Base-by-base conservation (phyloP, 352 stramenopile species). In the Thraustochytrium striatum region DNA sequence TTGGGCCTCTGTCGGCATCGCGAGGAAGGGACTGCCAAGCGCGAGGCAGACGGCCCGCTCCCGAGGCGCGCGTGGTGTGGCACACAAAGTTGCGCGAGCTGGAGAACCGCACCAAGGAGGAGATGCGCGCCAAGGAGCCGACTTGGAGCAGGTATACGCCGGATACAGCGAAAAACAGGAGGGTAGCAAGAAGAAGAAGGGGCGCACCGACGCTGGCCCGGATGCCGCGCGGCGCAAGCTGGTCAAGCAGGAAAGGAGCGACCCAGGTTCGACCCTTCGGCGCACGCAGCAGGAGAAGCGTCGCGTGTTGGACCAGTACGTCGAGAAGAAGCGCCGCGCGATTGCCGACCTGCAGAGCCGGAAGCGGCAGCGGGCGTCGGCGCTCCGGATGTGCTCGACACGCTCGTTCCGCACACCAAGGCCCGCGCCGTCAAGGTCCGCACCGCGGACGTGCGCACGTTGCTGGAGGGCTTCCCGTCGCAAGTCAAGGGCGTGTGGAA, bases 1-100 rank as follows among this genome's bases (percentile, higher is more conserved):
- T 25, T 73, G 44, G 62, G 62, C 1, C 47, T 73, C 8, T 38
- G 41, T 25, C 21, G 62, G 19, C 62, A 73, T 32, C 39, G 62
- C 39, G 62, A 16, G 8, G 62, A 73, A 28, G 62, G 62, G 1
- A 36, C 62, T 16, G 32, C 25, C 16, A 28, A 73, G 44, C 62
- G 62, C 13, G n/a, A 36, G 13, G 8, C 47, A n/a, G n/a, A n/a
- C n/a, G n/a, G n/a, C n/a, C n/a, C n/a, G n/a, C n/a, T n/a, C n/a
- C n/a, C n/a, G n/a, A n/a, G n/a, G n/a, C n/a, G n/a, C n/a, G n/a
- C n/a, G n/a, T n/a, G n/a, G n/a, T n/a, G n/a, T n/a, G n/a, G n/a
- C n/a, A n/a, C n/a, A n/a, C n/a, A n/a, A n/a, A 47, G 33, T 30
- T 47, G 19, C 58, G 28, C 38, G 58, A 69, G 38, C 13, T 43